Percentiles rank a stretch among this genome's conserved stretches.
These are phyloP conservation scores for Maudiozyma barnettii DNA, from an alignment of 805 yeast species.

Conservation along the genomic window DNA sequence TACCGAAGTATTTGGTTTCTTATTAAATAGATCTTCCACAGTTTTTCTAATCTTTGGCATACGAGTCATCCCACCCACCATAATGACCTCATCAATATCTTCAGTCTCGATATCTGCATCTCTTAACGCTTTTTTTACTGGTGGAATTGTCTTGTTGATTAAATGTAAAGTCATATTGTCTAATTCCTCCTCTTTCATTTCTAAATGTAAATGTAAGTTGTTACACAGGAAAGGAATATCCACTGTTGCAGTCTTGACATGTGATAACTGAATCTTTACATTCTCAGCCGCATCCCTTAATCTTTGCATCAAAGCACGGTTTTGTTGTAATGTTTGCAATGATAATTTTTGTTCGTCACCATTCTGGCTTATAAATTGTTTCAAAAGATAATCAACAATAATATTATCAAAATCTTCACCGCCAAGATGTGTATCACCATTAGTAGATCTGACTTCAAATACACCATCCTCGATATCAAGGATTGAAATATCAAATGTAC, in stretches of 20 bases:
- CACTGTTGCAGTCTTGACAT: conserved; percentile 49
- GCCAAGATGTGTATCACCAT: conserved; percentile 78
- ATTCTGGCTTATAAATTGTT: conserved; percentile 44
- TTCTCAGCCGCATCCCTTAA: conserved; percentile 72
- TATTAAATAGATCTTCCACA: conserved; percentile 50
- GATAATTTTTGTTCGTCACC: conserved; percentile 30
- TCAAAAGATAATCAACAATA: conserved; percentile 47
- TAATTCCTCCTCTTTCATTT: conserved; percentile 55
- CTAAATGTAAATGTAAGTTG: conserved; percentile 50
- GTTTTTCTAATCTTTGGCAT: conserved; percentile 70
- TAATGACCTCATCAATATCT: conserved; percentile 63
- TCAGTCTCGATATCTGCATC: conserved; percentile 61
- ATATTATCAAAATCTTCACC: conserved; percentile 79
- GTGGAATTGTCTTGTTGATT: conserved; percentile 58
- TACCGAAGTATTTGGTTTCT: conserved; percentile 59
- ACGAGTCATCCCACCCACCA: conserved; percentile 87
- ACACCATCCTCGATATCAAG: conserved; percentile 73
- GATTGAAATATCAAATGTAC: conserved; percentile 74
- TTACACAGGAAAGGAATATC: conserved; percentile 61
- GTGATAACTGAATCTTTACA: conserved; percentile 67
- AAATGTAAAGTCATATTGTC: conserved; percentile 58
- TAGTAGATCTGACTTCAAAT: conserved; percentile 73
- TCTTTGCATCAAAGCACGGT: conserved; percentile 58
- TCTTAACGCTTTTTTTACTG: conserved; percentile 62
- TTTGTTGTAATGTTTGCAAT: conserved; percentile 30